Conservation (phyloP, 352 stramenopile species). For the Phytophthora tubulina region DNA sequence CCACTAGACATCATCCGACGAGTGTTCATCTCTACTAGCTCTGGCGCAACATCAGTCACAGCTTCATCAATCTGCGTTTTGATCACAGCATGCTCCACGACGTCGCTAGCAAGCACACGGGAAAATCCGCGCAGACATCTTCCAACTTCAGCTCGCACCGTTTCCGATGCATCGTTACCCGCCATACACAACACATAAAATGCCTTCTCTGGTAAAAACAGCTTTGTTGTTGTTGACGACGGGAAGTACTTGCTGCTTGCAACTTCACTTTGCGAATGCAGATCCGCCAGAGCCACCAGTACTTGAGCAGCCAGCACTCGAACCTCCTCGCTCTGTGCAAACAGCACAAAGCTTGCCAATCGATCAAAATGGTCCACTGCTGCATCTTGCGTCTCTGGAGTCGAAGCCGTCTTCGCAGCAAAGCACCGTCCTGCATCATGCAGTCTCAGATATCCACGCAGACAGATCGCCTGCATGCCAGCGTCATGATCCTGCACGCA, state of each 20-base stretch:
- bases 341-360: slow-evolving; percentile 46
- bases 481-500: slow-evolving; percentile 71
- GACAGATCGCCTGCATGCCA: slow-evolving; percentile 62
- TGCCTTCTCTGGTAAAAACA: slow-evolving; percentile 48
- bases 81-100: slow-evolving; percentile 55
- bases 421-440: slow-evolving; percentile 49
- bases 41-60: slow-evolving; percentile 46
- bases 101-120: slow-evolving; percentile 22
- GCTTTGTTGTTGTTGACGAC: slow-evolving; percentile 1
- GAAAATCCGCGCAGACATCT: slow-evolving; percentile 46
- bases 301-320: slow-evolving; percentile 46
- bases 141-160: slow-evolving; percentile 54
- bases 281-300: slow-evolving; percentile 40
- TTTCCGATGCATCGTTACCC: slow-evolving; percentile 39
- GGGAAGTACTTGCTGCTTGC: slow-evolving; percentile 40
- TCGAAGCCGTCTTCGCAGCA: neutral
- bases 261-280: slow-evolving; percentile 37
- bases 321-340: slow-evolving; percentile 42
- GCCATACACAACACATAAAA: slow-evolving; percentile 63
- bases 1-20: slow-evolving; percentile 73
- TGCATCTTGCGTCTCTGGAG: neutral
- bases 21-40: slow-evolving; percentile 50
- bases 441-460: slow-evolving; percentile 64
- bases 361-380: slow-evolving; percentile 44
- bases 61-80: slow-evolving; percentile 69